Percentiles rank a stretch among this genome's conserved stretches.
phyloP scores from a whole-genome alignment of 2,329 filamentous ascomycete genomes.

The Rugonectria rugulosa region DNA sequence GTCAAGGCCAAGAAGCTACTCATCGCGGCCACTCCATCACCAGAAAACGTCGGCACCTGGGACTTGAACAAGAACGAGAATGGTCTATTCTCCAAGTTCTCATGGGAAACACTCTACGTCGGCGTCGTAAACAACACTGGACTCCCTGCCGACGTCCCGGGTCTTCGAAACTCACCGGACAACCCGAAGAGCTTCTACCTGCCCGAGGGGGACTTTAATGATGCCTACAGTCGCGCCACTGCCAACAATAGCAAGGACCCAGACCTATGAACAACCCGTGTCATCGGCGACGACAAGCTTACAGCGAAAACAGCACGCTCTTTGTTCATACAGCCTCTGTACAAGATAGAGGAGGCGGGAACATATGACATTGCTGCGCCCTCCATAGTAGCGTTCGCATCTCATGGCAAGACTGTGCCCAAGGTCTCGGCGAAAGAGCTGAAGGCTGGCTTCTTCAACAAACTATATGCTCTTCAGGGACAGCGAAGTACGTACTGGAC shows the following conservation, averaged over 20 bases:
- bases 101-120: conserved; percentile 30
- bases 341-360: neutral
- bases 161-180: conserved; percentile 21
- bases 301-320: neutral
- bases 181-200: conserved; percentile 12
- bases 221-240: neutral
- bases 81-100: conserved; percentile 38
- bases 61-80: conserved; percentile 36
- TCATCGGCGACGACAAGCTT: neutral
- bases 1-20: conserved; percentile 39
- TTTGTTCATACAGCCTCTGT: neutral
- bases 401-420: conserved; percentile 23
- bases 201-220: neutral
- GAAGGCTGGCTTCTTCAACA: conserved; percentile 42
- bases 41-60: conserved; percentile 34
- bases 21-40: conserved; percentile 38
- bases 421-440: conserved; percentile 40
- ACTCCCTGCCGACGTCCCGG: neutral
- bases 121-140: conserved; percentile 33
- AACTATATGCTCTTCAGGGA: conserved; percentile 46
- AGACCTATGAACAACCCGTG: neutral
- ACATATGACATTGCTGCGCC: conserved; percentile 2
- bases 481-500: conserved; percentile 47
- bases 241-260: neutral
- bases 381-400: conserved; percentile 13